A percentile compares a stretch with the other conserved stretches of the same genome.
phyloP scores from a whole-genome alignment of 352 stramenopile species.

The Phytopythium oedochilum region DNA sequence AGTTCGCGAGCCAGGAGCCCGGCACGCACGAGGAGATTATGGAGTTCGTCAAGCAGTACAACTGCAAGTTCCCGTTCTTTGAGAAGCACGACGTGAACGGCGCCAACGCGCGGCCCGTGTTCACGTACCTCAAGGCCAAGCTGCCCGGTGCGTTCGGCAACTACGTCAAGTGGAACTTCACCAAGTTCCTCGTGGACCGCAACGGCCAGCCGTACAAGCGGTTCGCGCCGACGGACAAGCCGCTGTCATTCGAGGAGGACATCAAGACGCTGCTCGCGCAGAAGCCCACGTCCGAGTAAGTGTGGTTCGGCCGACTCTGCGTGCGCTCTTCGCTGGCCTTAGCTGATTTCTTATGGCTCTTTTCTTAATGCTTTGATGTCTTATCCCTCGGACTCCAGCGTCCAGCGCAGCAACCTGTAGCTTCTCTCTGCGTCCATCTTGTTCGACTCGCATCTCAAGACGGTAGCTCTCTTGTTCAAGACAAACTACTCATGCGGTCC shows the following conservation, averaged over 20 bases:
- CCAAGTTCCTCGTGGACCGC: slow-evolving; percentile 83
- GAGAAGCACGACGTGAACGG: slow-evolving; percentile 89
- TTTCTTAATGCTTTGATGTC: no score
- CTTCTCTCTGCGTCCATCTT: no score
- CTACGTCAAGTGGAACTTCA: slow-evolving; percentile 84
- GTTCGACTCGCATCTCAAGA: no score
- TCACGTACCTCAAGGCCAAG: slow-evolving; percentile 79
- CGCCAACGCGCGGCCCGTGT: slow-evolving; percentile 68
- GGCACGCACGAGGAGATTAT: slow-evolving; percentile 79
- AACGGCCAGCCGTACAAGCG: slow-evolving; percentile 70
- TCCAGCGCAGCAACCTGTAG: no score
- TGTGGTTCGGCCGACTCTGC: no score
- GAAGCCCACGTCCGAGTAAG: slow-evolving; percentile 6
- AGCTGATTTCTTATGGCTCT: no score
- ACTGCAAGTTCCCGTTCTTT: slow-evolving; percentile 43
- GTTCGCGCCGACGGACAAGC: slow-evolving; percentile 52
- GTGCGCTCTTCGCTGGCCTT: no score
- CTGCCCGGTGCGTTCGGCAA: slow-evolving; percentile 56
- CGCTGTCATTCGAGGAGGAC: slow-evolving; percentile 66
- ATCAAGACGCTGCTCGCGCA: slow-evolving; percentile 71
- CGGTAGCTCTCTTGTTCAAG: no score
- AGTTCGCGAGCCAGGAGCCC: slow-evolving; percentile 54
- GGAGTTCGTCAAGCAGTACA: slow-evolving; percentile 58
- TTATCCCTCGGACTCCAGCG: no score
- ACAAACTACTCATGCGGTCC: no score